These are phyloP conservation scores for Fusarium denticulatum DNA, from an alignment of 2,329 filamentous ascomycete species.

Conservation along the genomic window DNA sequence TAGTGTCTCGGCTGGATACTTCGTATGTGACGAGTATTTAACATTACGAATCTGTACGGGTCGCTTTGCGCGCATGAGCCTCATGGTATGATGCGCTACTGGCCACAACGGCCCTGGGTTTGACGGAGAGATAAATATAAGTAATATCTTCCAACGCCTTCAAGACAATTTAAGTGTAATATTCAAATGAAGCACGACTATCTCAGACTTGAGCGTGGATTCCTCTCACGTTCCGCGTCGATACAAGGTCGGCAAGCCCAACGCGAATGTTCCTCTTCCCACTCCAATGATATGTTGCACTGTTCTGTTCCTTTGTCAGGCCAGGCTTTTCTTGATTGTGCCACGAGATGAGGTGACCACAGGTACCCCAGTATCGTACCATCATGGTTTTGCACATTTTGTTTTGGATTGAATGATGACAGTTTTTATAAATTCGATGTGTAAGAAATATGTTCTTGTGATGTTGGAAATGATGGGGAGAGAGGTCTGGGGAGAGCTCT, in stretches of 20 bases:
- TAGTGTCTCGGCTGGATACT: not conserved
- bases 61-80: not conserved
- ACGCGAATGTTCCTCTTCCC: not conserved
- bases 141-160: too few species aligned
- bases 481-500: not conserved
- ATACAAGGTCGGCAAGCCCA: not conserved
- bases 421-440: not conserved
- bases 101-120: not conserved
- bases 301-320: not conserved
- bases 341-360: not conserved
- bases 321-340: not conserved
- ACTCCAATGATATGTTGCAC: not conserved
- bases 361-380: not conserved
- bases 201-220: not conserved
- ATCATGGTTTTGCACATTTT: not conserved
- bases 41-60: too few species aligned
- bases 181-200: not conserved
- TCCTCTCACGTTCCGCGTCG: not conserved
- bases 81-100: not conserved
- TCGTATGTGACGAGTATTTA: too few species aligned
- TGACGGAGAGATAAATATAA: not conserved
- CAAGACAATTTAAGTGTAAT: too few species aligned
- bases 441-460: accelerated
- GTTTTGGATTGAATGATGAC: accelerated
- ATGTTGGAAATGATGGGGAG: too few species aligned